Conservation (phyloP, 2,329 filamentous ascomycete species). For the Knufia fluminis region DNA sequence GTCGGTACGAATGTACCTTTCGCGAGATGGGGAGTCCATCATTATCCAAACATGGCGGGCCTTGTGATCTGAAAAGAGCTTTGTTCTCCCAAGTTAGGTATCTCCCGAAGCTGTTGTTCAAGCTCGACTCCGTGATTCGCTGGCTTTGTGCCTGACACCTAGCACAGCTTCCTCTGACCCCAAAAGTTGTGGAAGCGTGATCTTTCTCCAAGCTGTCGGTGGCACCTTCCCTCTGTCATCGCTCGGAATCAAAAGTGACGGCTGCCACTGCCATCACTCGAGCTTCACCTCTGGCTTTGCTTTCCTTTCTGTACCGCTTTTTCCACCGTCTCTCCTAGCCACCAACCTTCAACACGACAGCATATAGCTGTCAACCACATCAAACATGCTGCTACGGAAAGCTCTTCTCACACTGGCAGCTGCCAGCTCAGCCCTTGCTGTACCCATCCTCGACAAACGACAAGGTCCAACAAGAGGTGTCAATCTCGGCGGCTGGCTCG, state of each 20-base stretch:
- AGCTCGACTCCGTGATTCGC: background rate
- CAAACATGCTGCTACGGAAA: conserved; percentile 11
- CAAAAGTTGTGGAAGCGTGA: background rate
- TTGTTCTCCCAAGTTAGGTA: background rate
- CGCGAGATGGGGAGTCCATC: background rate
- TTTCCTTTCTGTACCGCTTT: background rate
- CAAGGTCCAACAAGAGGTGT: conserved; percentile 39
- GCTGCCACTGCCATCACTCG: background rate
- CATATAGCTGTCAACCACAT: background rate
- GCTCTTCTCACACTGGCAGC: conserved; percentile 14
- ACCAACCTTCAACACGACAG: background rate
- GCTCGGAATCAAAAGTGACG: background rate
- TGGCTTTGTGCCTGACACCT: background rate
- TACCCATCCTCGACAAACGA: conserved; percentile 16
- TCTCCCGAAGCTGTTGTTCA: background rate
- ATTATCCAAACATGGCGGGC: background rate
- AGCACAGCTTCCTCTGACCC: background rate
- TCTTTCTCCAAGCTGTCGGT: background rate
- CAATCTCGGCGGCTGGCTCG: conserved; percentile 57
- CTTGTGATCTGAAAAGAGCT: conserved; percentile 6
- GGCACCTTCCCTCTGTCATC: background rate
- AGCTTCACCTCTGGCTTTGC: background rate
- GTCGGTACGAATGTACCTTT: background rate
- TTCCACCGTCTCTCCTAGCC: background rate
- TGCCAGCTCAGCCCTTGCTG: conserved; percentile 11